These are phyloP conservation scores for Termitomyces sp. DNA, from an alignment of 768 basidiomycete genomes.

Conservation along the genomic window DNA sequence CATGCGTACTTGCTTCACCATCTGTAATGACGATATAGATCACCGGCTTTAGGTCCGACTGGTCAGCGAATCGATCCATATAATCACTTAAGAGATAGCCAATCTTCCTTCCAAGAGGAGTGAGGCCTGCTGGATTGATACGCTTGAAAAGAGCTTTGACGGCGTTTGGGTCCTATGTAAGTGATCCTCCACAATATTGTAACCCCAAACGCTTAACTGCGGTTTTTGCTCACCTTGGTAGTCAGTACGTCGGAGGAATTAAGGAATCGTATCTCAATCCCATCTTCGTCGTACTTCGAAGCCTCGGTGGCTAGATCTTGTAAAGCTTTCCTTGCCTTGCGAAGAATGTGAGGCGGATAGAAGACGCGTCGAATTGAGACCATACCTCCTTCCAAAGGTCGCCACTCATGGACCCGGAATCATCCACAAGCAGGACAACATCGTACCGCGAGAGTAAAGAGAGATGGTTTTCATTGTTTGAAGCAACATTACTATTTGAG, in stretches of 20 bases:
- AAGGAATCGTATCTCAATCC: slow-evolving; percentile 54
- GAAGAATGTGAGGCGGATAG: neutral
- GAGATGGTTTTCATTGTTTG: slow-evolving; percentile 1
- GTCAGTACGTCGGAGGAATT: slow-evolving; percentile 25
- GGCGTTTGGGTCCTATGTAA: neutral
- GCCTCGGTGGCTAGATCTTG: slow-evolving; percentile 38
- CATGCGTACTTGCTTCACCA: neutral
- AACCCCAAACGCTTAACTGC: too few species aligned
- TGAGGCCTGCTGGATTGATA: neutral
- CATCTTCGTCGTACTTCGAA: slow-evolving; percentile 41
- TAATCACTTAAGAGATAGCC: neutral
- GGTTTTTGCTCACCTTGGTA: neutral
- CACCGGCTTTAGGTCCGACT: neutral
- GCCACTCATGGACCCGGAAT: slow-evolving; percentile 49
- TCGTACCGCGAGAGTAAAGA: slow-evolving; percentile 33
- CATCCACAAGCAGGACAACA: slow-evolving; percentile 50
- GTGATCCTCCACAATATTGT: too few species aligned
- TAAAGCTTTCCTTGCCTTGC: slow-evolving; percentile 36
- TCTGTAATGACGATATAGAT: slow-evolving; percentile 3
- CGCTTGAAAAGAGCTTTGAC: neutral
- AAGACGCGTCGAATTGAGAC: neutral
- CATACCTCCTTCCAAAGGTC: slow-evolving; percentile 41
- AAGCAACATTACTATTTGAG: neutral
- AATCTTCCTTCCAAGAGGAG: neutral
- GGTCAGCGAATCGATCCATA: neutral